Base-by-base conservation (phyloP, 202 grass and related monocot genomes). In the Carex arenaria region DNA sequence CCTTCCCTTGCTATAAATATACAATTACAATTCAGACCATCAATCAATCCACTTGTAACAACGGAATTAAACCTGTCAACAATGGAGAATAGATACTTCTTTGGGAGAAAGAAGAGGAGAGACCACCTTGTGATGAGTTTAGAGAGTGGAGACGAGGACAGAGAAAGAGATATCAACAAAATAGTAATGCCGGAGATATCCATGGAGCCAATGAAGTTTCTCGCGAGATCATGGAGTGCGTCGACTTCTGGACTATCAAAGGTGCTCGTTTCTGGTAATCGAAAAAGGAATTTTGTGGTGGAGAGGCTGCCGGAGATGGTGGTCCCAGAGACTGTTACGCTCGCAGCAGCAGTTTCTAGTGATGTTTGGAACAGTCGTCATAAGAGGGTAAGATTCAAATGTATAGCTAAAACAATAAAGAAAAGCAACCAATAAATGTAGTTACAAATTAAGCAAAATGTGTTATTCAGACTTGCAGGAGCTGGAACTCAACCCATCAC, bases 161-260 rank as follows among this genome's bases (percentile, higher is more conserved):
- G 18, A 68, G 57, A 19, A 26, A 79, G 59, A 9, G 43, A 64
- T 9, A 70, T 32, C 1, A 43, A 80, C 7, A 75, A 65, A 3
- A 72, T 88, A 42, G 78, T 73, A 34, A 70, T 89, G 61, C 91
- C 90, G 63, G 91, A 94, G 84, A 93, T 84, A 53, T 89, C 90
- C 4, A 84, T 86, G 76, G 95, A 98, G 86, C 90, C 90, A 57
- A 98, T 98, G 92, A 92, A 95, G 88, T 98, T 93, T 87, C 85
- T 95, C 75, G 90, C 92, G 4, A 65, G 95, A 84, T 95, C 95
- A 6, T 98, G 95, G 95, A 95, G 86, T 78, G 85, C 91, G 15
- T 98, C 95, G 38, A 89, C 95, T 13, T 91, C 87, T 53, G 95
- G 92, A 84, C 93, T 98, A 3, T 95, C 92, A 40, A 93, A 90